Evolutionary conservation across 768 basidiomycete genomes (phyloP), one percentile per base, ranked within the genome.

Genomic region (Boletus coccyginus): DNA sequence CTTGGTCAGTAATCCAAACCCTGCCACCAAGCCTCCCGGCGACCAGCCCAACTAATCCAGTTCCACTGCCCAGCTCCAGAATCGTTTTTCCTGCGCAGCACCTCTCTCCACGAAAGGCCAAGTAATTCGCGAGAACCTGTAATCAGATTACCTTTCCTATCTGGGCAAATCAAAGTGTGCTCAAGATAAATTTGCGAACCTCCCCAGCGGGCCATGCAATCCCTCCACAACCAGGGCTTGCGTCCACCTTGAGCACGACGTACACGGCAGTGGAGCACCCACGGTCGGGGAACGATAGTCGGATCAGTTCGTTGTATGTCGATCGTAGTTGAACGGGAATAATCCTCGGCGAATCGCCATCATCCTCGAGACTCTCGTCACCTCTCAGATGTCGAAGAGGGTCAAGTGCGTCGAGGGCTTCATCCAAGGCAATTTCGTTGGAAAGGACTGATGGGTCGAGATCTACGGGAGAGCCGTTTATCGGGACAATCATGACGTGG

Each of bases 121-220:
- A 76, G 70, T 95, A 94, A 43, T 76, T 80, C 11, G 91, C 82
- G 7, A 97, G 77, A 32, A 94, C 86, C 93, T 96, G 62, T 12
- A 33, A 52, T 50, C 16, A 47, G 41, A 21, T 33, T 13, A 32
- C 29, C 13, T 11, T 48, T 38, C 32, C 24, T 24, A 27, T 52
- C 36, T 64, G 44, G 41, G 17, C 45, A 19, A 38, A 39, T 29
- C 17, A 21, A 43, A 47, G 27, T 39, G 33, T 40, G n/a, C 27
- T 27, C 5, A 38, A 55, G 46, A 59, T 40, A 36, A 47, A 54
- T 41, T 40, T 38, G 69, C 75, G 62, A 62, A 93, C 93, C 81
- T 92, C 84, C 62, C 93, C 94, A 9, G 94, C 91, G 5, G 92
- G 92, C 94, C 94, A 96, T 3, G 90, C 86, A 39, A 94, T 82